Base-by-base conservation (phyloP, 2,329 filamentous ascomycete genomes). In the Elsinoe necatrix region DNA sequence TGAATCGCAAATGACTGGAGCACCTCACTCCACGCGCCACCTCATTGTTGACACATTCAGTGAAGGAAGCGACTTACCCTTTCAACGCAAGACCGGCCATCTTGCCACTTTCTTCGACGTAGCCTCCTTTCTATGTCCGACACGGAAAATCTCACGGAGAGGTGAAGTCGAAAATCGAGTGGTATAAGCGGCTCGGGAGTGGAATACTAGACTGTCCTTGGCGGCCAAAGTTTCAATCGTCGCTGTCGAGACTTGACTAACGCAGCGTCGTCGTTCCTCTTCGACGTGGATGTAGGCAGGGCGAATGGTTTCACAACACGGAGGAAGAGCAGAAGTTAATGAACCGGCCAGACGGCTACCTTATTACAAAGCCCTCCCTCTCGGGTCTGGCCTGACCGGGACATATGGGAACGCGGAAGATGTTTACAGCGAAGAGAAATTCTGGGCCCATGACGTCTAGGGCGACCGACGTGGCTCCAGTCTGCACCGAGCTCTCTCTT, bases 1-100 rank as follows among this genome's bases (percentile, higher is more conserved):
- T 35, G 34, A 52, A 34, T 14, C 29, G 16, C 48, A 52, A 52
- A 39, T 52, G 48, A 52, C 11, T 37, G 48, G 48, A 52, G 4
- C 3, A 39, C 31, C 20, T 35, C 16, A 23, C n/a, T 25, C 29
- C 48, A 51, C 47, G 48, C 48, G 29, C 31, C 34, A 21, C 8
- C 21, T n/a, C 48, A 25, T 20, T n/a, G 5, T n/a, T 2, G 14
- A 39, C 6, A 27, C 29, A 29, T 9, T 37, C 9, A 52, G 25
- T 23, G 11, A 12, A 31, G 29, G 16, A 4, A 23, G 11, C 20
- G 14, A 56, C 54, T 16, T 57, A 57, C 56, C 56, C 56, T 57
- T 57, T 57, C 45, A 57, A 27, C 6, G 47, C 56, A 7, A 57
- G 41, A 35, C 41, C 54, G 23, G 54, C 39, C 54, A 56, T 56